phyloP scores from a whole-genome alignment of 164 flowering plant genomes.

The Piper longum region DNA sequence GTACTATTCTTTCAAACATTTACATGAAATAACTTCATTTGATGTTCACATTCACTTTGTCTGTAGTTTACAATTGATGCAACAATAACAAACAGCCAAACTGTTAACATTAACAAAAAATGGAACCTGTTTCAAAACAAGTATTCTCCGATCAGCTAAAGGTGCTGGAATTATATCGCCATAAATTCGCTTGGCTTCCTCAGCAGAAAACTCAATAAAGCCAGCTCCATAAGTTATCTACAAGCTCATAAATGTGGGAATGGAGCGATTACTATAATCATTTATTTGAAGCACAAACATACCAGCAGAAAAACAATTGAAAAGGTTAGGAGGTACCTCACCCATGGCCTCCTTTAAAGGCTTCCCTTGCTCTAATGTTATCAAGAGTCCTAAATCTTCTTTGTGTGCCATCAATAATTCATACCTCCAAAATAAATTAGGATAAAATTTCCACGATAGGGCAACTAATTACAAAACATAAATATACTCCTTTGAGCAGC shows the following conservation, averaged over 20 bases:
- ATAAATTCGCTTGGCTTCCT: conserved; percentile 93
- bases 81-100: too few species aligned
- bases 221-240: conserved; percentile 81
- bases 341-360: conserved; percentile 90
- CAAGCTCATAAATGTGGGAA: neutral
- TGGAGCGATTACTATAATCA: neutral
- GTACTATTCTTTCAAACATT: too few species aligned
- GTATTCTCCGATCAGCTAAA: conserved; percentile 66
- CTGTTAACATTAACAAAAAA: neutral
- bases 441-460: conserved; percentile 5
- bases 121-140: conserved; percentile 79
- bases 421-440: conserved; percentile 37
- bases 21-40: too few species aligned
- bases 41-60: too few species aligned
- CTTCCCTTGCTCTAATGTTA: conserved; percentile 97
- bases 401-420: conserved; percentile 71
- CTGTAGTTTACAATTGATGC: too few species aligned
- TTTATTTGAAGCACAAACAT: neutral
- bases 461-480: neutral
- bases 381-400: conserved; percentile 86
- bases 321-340: conserved; percentile 44
- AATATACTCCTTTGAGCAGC: neutral
- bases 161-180: conserved; percentile 92
- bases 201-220: conserved; percentile 84
- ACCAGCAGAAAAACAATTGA: neutral